phyloP scores from a whole-genome alignment of 345 rosid species.

The Eucalyptus pumila region DNA sequence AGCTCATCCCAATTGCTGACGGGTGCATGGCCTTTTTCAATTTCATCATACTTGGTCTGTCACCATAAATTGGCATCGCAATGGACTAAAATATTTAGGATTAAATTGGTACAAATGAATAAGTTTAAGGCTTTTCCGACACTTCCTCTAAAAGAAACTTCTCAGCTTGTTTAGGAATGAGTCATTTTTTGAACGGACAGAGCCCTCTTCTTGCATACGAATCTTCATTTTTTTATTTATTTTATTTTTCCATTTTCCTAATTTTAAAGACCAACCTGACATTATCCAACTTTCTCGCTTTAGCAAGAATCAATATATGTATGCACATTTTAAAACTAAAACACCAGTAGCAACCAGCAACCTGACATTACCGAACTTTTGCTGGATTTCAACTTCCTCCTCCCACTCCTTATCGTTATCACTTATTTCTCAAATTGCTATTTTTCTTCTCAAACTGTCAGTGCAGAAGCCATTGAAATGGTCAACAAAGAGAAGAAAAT shows the following conservation, averaged over 20 bases:
- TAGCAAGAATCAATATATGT: background rate
- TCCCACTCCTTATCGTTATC: background rate
- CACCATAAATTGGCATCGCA: too few species aligned
- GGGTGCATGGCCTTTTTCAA: background rate
- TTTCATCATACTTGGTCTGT: background rate
- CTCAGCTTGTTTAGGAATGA: background rate
- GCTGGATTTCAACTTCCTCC: background rate
- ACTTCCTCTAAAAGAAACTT: too few species aligned
- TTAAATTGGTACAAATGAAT: too few species aligned
- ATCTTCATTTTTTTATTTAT: background rate
- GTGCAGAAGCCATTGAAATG: background rate
- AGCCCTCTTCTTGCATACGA: background rate
- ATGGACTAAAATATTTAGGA: accelerated
- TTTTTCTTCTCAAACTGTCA: background rate
- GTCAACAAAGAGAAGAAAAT: background rate
- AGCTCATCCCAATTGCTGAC: background rate
- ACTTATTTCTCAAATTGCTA: background rate
- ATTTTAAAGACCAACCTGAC: background rate
- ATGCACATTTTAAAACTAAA: background rate
- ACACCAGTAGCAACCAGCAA: background rate
- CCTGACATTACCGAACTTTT: background rate
- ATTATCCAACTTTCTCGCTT: background rate
- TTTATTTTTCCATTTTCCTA: background rate
- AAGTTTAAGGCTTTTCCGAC: too few species aligned
- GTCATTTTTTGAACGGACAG: background rate